A percentile compares a stretch with the other conserved stretches of the same genome.
phyloP scores from a whole-genome alignment of 2,329 filamentous ascomycete genomes.

The Fusarium verticillioides region DNA sequence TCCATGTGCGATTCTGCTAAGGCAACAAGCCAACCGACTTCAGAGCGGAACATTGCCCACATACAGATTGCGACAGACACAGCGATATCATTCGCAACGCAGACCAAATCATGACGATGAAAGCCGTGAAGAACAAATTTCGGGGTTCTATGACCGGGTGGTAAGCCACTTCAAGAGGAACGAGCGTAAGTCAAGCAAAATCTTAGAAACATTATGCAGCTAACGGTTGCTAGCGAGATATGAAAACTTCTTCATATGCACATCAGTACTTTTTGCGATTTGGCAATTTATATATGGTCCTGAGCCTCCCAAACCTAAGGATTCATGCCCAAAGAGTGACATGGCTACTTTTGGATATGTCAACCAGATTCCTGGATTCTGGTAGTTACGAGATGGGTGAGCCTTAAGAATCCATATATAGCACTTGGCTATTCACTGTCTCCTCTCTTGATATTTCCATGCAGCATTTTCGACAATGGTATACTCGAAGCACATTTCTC shows the following conservation, averaged over 20 bases:
- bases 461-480: neutral
- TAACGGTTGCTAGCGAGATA: neutral
- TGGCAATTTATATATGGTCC: neutral
- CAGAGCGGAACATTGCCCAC: neutral
- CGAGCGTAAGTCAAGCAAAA: neutral
- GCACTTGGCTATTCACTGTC: accelerated
- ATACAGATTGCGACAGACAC: neutral
- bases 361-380: neutral
- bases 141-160: accelerated
- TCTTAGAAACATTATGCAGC: accelerated
- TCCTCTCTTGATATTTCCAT: neutral
- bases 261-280: neutral
- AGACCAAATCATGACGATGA: accelerated
- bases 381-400: neutral
- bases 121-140: accelerated
- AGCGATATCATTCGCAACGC: neutral
- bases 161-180: neutral
- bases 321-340: no score
- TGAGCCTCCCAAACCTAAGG: neutral
- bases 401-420: no score
- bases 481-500: no score
- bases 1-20: neutral
- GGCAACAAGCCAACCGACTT: neutral
- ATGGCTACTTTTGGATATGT: accelerated
- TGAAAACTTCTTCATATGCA: no score